Conservation (phyloP, 768 basidiomycete species). For the Mycena latifolia region DNA sequence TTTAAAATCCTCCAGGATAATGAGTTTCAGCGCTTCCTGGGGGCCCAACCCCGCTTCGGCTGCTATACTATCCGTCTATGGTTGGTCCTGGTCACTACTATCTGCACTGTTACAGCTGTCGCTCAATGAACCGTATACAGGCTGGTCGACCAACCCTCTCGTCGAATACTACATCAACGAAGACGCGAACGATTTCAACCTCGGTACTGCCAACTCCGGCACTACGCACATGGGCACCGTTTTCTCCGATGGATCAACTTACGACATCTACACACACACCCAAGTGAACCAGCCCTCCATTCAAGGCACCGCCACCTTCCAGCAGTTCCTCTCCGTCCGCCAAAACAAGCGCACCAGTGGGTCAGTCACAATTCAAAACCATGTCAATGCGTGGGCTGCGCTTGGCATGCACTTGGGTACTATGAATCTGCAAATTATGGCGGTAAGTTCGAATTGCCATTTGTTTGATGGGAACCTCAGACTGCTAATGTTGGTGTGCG, state of each 20-base stretch:
- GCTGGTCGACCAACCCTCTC: slow-evolving; percentile 39
- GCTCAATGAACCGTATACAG: slow-evolving; percentile 2
- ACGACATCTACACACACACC: slow-evolving; percentile 27
- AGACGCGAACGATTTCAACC: slow-evolving; percentile 22
- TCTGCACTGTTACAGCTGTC: not conserved
- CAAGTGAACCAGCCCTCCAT: slow-evolving; percentile 35
- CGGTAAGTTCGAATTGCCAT: slow-evolving; percentile 13
- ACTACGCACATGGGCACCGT: slow-evolving; percentile 29
- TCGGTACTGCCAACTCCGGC: slow-evolving; percentile 22
- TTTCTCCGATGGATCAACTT: slow-evolving; percentile 26
- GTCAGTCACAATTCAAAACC: slow-evolving; percentile 25
- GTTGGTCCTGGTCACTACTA: slow-evolving; percentile 7
- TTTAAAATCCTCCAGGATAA: slow-evolving; percentile 13
- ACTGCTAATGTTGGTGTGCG: not conserved
- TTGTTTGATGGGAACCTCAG: not conserved
- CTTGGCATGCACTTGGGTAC: slow-evolving; percentile 29
- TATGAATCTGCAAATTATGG: slow-evolving; percentile 28
- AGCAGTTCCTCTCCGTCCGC: slow-evolving; percentile 32
- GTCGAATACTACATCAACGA: slow-evolving; percentile 36
- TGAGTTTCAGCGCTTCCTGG: slow-evolving; percentile 25
- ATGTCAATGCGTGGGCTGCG: slow-evolving; percentile 32
- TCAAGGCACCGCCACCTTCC: slow-evolving; percentile 31
- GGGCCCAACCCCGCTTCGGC: slow-evolving; percentile 31
- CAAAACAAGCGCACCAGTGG: slow-evolving; percentile 29
- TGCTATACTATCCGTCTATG: slow-evolving; percentile 33